A percentile compares a stretch with the other conserved stretches of the same genome.
phyloP scores from a whole-genome alignment of 2,329 filamentous ascomycete genomes.

The Sordariomycetes sp. region DNA sequence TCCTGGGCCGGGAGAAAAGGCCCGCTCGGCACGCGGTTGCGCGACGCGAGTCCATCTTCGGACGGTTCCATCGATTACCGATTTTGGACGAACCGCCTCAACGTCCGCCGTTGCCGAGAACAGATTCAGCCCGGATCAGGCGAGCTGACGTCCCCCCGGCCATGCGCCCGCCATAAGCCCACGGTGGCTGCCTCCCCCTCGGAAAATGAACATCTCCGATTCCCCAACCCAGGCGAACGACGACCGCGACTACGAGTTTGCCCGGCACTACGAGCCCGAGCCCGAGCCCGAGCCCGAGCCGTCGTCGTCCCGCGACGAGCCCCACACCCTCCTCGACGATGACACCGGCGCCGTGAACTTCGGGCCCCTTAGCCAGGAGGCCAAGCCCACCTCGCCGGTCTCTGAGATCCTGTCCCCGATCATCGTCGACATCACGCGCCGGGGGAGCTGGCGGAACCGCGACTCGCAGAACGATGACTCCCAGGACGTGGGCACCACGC shows the following conservation, averaged over 20 bases:
- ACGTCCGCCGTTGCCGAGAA: too few relatives aligned
- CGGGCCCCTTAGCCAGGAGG: constrained; percentile 22
- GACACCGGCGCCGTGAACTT: constrained; percentile 41
- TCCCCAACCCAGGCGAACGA: constrained; percentile 45
- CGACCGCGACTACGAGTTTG: constrained; percentile 43
- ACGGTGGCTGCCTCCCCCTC: not conserved
- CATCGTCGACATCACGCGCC: constrained; percentile 8
- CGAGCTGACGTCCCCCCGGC: not conserved
- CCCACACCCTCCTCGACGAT: constrained; percentile 28
- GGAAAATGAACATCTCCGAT: constrained; percentile 6
- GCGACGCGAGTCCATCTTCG: too few relatives aligned
- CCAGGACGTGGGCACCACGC: constrained; percentile 14
- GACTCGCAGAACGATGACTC: constrained; percentile 16
- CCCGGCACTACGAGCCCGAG: constrained; percentile 11
- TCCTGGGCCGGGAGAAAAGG: too few relatives aligned
- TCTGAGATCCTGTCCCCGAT: constrained; percentile 20
- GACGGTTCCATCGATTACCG: too few relatives aligned
- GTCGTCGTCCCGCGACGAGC: constrained; percentile 17
- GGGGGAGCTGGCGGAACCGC: constrained; percentile 25
- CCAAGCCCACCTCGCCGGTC: constrained; percentile 26
- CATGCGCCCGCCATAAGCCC: not conserved
- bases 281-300: constrained; percentile 5
- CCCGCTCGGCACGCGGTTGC: too few relatives aligned
- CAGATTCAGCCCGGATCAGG: too few relatives aligned
- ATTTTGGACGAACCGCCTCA: too few relatives aligned